Evolutionary conservation across 805 yeast species (phyloP), one percentile per base, ranked within the genome.

Genomic region (Limtongia smithiae): DNA sequence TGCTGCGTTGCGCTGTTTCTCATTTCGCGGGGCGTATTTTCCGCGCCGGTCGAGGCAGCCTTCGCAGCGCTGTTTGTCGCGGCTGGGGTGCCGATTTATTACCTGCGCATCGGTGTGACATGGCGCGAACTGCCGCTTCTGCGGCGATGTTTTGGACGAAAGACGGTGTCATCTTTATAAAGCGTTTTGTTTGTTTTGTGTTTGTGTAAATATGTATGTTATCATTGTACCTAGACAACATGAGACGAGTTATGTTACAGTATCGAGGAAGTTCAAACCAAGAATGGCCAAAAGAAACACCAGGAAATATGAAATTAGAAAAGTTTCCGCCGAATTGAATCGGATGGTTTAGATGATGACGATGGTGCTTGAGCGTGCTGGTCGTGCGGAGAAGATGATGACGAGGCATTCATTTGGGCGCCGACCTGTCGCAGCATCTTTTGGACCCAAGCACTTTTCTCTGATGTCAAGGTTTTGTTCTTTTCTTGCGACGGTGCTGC

Each of bases 1-100:
- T 64, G 70, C 50, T 60, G 68, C 28, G 71, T 68, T n/a, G 70
- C 72, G 1, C 45, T 65, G 14, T 68, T 66, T 46, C 59, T 68
- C 15, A 61, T 68, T 15, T 57, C 65, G 1, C 48, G 69, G 8
- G 66, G 70, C 0, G 38, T 67, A 14, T 61, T 66, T 42, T 64
- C 65, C 31, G 60, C 63, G 17, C 71, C 72, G n/a, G n/a, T 64
- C 12, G 61, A 62, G 34, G 57, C 69, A 5, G 33, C 63, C 5
- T 57, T 60, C 30, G 64, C 66, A 2, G 55, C 58, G 8, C 39
- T 51, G 9, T 68, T 68, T 44, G 55, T 68, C 18, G 33, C 51
- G 2, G 39, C 59, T 2, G 70, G 71, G 3, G 48, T 64, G 8
- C 70, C 70, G 1, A 50, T 67, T 0, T 67, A 66, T 48, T 52